Conservation (phyloP, 2,329 filamentous ascomycete genomes). For the Nothopassalora personata region DNA sequence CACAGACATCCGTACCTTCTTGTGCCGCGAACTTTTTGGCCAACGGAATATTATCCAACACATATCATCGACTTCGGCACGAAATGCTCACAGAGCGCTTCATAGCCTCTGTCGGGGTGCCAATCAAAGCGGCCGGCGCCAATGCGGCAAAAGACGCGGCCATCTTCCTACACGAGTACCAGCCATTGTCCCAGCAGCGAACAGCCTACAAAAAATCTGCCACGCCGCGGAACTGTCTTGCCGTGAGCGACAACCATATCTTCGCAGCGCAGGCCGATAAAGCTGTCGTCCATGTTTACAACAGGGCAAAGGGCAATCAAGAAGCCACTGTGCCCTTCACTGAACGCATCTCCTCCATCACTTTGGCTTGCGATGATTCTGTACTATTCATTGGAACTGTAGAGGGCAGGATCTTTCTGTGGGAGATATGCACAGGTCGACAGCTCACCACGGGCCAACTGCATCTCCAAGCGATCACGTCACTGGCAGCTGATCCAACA, state of each 20-base stretch:
- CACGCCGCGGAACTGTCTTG: constrained; percentile 70
- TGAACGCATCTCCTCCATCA: constrained; percentile 75
- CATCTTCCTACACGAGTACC: constrained; percentile 78
- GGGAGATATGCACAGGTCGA: constrained; percentile 80
- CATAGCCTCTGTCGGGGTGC: constrained; percentile 43
- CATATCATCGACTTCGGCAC: not conserved
- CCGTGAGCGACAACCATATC: constrained; percentile 73
- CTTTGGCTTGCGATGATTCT: constrained; percentile 60
- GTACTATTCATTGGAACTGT: constrained; percentile 75
- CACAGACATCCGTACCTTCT: no score
- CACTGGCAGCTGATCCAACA: constrained; percentile 63
- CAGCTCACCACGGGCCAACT: constrained; percentile 69
- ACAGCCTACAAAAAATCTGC: constrained; percentile 88
- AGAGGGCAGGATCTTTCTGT: constrained; percentile 79
- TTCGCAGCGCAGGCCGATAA: constrained; percentile 91
- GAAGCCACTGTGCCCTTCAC: constrained; percentile 84
- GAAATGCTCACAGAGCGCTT: constrained; percentile 49
- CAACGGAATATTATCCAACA: not conserved
- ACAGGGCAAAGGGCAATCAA: constrained; percentile 73
- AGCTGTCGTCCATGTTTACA: constrained; percentile 90
- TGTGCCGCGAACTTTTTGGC: no score
- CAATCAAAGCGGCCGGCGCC: constrained; percentile 41
- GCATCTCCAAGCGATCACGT: constrained; percentile 75
- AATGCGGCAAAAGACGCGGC: constrained; percentile 68
- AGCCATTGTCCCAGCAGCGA: constrained; percentile 69